These are phyloP conservation scores for Aspergillus novoparasiticus DNA, from an alignment of 2,329 filamentous ascomycete species.

Conservation along the genomic window DNA sequence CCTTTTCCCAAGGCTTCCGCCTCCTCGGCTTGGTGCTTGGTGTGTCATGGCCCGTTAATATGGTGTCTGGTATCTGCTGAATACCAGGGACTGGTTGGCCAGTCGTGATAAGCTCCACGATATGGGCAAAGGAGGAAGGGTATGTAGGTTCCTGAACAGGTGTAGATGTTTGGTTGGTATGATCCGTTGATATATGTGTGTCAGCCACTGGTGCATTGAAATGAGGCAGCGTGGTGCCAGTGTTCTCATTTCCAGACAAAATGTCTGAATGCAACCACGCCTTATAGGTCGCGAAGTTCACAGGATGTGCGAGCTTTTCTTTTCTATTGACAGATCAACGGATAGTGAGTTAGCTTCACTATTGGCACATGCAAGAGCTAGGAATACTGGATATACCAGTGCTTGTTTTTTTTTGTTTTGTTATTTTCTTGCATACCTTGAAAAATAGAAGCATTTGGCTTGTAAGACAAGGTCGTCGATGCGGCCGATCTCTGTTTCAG, in stretches of 20 bases:
- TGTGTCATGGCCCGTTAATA: constrained; percentile 70
- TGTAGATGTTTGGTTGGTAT: constrained; percentile 27
- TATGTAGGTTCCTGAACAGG: constrained; percentile 65
- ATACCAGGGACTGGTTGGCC: constrained; percentile 86
- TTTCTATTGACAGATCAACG: constrained; percentile 31
- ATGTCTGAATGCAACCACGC: constrained; percentile 54
- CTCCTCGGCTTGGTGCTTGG: constrained; percentile 55
- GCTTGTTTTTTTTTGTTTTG: no score
- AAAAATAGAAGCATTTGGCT: constrained; percentile 53
- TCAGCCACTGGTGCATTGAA: constrained; percentile 10
- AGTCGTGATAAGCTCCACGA: constrained; percentile 80
- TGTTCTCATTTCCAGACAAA: constrained; percentile 5
- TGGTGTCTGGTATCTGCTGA: constrained; percentile 78
- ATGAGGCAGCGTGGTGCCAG: constrained; percentile 10
- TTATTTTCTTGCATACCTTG: constrained; percentile 36
- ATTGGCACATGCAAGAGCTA: background rate
- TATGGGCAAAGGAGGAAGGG: constrained; percentile 79
- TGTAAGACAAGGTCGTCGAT: constrained; percentile 47
- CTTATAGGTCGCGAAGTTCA: constrained; percentile 71
- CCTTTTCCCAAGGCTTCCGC: constrained; percentile 80
- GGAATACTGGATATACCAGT: background rate
- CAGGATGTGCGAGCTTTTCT: constrained; percentile 40
- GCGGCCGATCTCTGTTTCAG: constrained; percentile 40
- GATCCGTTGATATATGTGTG: constrained; percentile 8
- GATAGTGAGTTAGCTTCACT: background rate